Evolutionary conservation across 768 basidiomycete genomes (phyloP).

Genomic region (Hygrophoropsis aurantiaca): DNA sequence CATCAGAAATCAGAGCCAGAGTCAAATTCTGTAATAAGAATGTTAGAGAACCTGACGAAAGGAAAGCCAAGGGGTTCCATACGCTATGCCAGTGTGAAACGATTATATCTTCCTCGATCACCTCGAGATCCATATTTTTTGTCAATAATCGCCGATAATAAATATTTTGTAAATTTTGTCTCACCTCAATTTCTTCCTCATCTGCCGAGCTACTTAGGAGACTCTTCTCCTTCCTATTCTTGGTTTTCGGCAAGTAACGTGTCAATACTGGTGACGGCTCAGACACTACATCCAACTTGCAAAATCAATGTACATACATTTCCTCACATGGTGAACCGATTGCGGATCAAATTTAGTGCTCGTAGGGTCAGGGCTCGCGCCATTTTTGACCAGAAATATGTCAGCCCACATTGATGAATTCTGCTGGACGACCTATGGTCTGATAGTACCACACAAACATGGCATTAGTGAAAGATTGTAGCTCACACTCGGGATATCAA

Average conservation of each 20-base stretch:
- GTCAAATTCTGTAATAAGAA: conserved; percentile 69
- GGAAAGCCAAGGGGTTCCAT: conserved; percentile 14
- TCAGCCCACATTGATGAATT: conserved; percentile 87
- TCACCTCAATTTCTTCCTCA: conserved; percentile 50
- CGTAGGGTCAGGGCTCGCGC: conserved; percentile 63
- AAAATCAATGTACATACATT: conserved; percentile 49
- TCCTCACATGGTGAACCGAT: conserved; percentile 69
- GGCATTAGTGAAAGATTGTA: not conserved
- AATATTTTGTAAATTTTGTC: too few relatives aligned
- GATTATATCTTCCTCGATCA: conserved; percentile 53
- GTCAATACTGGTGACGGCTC: conserved; percentile 63
- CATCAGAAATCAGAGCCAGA: conserved; percentile 78
- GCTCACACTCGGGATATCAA: conserved; percentile 69
- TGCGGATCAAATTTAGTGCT: conserved; percentile 50
- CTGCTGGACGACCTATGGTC: conserved; percentile 69
- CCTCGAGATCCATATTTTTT: conserved; percentile 9
- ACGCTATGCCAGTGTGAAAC: conserved; percentile 85
- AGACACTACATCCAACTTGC: conserved; percentile 2
- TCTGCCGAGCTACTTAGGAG: conserved; percentile 53
- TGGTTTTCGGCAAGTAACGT: conserved; percentile 73
- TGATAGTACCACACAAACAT: conserved; percentile 1
- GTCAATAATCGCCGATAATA: too few relatives aligned
- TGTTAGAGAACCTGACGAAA: conserved; percentile 2
- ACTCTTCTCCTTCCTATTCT: conserved; percentile 80
- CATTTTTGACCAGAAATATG: conserved; percentile 68